These are phyloP conservation scores for Calonectria crousiana DNA, from an alignment of 2,329 filamentous ascomycete species.

Conservation along the genomic window DNA sequence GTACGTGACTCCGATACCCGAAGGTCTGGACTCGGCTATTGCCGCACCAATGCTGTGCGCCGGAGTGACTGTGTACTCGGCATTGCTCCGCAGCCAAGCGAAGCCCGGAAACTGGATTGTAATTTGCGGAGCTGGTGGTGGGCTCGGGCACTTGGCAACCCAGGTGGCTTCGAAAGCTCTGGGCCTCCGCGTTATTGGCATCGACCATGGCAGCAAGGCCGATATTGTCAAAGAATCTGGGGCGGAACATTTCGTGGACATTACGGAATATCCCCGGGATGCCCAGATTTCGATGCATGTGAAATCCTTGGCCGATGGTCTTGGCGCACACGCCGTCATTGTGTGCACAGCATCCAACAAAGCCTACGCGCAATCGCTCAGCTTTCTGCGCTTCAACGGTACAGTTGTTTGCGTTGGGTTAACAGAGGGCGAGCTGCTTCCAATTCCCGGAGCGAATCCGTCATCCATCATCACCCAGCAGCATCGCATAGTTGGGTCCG, in stretches of 20 bases:
- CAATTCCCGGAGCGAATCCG: not conserved
- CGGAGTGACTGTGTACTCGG: conserved; percentile 15
- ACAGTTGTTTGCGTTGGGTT: conserved; percentile 17
- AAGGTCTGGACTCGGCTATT: not conserved
- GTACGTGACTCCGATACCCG: conserved; percentile 19
- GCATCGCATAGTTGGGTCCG: conserved; percentile 5
- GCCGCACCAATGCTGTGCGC: conserved; percentile 16
- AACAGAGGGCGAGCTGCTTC: conserved; percentile 5
- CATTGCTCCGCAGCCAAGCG: not conserved
- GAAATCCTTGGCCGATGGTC: not conserved
- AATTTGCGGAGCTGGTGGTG: conserved; percentile 12
- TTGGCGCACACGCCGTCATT: not conserved
- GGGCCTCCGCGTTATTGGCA: conserved; percentile 11
- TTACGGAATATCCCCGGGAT: not conserved
- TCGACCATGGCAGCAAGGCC: conserved; percentile 8
- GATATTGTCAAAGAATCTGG: not conserved
- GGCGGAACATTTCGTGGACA: conserved; percentile 15
- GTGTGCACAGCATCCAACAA: not conserved
- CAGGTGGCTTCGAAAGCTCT: conserved; percentile 10
- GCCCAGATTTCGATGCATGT: not conserved
- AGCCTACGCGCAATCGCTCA: conserved; percentile 10
- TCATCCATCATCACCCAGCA: not conserved
- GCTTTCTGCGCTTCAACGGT: conserved; percentile 13
- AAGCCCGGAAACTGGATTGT: conserved; percentile 15
- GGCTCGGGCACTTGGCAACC: conserved; percentile 15